These are phyloP conservation scores for Phytophthora colocasiae DNA, from an alignment of 352 stramenopile genomes.

Conservation along the genomic window DNA sequence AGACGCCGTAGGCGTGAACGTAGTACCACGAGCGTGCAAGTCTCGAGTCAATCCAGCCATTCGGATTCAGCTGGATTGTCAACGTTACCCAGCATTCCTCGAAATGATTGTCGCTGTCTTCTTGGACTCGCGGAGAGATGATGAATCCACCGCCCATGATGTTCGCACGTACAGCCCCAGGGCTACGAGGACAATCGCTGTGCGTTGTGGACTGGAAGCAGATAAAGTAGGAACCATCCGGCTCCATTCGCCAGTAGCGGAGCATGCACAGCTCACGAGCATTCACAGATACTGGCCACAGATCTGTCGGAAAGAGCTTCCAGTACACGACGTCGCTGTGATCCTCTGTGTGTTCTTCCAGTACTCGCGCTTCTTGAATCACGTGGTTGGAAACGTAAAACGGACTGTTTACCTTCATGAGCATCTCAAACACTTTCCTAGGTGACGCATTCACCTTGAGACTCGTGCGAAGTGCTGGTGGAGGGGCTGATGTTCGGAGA, in stretches of 20 bases:
- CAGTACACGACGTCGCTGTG: conserved; percentile 86
- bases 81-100: conserved; percentile 84
- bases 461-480: conserved; percentile 74
- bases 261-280: conserved; percentile 79
- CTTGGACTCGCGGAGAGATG: conserved; percentile 56
- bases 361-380: conserved; percentile 64
- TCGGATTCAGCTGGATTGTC: conserved; percentile 84
- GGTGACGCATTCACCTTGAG: conserved; percentile 73
- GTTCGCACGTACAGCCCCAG: conserved; percentile 54
- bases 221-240: conserved; percentile 84
- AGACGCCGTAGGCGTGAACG: conserved; percentile 74
- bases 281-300: conserved; percentile 77
- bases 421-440: conserved; percentile 78
- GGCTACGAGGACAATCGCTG: conserved; percentile 47
- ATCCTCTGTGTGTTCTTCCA: conserved; percentile 70
- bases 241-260: conserved; percentile 86
- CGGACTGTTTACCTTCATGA: conserved; percentile 71
- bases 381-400: conserved; percentile 85
- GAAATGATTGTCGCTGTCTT: conserved; percentile 62
- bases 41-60: conserved; percentile 73
- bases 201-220: conserved; percentile 89
- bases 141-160: conserved; percentile 87
- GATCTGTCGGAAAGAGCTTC: conserved; percentile 68
- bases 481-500: conserved; percentile 37
- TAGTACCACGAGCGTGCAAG: conserved; percentile 77